Base-by-base conservation (phyloP, 495 filamentous ascomycete species). In the Neurospora sp. region DNA sequence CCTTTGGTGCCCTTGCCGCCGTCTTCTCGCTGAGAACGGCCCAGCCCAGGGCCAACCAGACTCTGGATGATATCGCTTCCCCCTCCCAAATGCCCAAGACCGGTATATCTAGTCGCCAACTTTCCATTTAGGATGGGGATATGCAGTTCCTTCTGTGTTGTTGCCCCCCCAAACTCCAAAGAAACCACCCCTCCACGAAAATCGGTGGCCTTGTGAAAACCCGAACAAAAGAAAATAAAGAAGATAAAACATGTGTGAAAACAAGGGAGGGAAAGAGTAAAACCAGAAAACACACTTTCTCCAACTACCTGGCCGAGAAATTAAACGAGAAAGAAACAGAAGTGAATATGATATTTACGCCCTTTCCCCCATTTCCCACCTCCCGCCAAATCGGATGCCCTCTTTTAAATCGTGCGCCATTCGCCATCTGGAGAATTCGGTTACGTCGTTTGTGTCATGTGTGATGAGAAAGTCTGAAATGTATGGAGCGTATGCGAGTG, bases 391-490 rank as follows among this genome's bases (percentile, higher is more conserved):
- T 79, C 53, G 53, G 73, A 80, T 80, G 77, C 79, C 77, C 74
- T 80, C 75, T 80, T 80, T 79, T 76, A 72, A 65, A 76, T 77
- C 74, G 77, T 81, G 75, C 79, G 79, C 79, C 79, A 77, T 81
- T 79, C 79, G 76, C 79, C 78, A 72, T 70, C 41, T 73, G 71
- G 73, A 73, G 76, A 74, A 78, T 68, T 70, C 71, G 74, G 76
- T 72, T 74, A 75, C 77, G 72, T 77, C 70, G 53, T 65, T 74
- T 48, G 72, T 73, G 70, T 72, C 70, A 53, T 65, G 45, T 48
- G 72, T 53, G 37, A 48, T 70, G 22, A 69, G 53, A 68, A 72
- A 70, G 73, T 65, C 14, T 65, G 27, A 65, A 65, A 65, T 65
- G 27, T 37, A 65, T 65, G 53, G 48, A 65, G 53, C 53, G 53